Evolutionary conservation across 2,329 filamentous ascomycete species (phyloP).

Genomic region (Bipolaris oryzae): DNA sequence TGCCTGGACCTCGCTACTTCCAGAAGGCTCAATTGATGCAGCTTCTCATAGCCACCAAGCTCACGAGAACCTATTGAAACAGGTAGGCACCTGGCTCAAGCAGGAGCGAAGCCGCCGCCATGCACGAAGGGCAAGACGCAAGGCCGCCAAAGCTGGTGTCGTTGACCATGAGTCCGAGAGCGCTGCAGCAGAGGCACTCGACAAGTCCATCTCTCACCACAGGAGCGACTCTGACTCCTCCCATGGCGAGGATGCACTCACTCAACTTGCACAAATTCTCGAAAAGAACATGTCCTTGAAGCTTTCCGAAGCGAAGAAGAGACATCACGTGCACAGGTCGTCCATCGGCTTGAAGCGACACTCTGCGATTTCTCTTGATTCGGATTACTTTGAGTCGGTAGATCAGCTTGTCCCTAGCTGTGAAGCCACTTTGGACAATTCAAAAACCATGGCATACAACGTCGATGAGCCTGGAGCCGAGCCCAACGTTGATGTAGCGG

Average conservation of each 20-base stretch:
- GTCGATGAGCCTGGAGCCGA: conserved; percentile 62
- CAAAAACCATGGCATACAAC: conserved; percentile 80
- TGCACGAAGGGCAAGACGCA: conserved; percentile 58
- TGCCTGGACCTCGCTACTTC: conserved; percentile 38
- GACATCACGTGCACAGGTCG: conserved; percentile 33
- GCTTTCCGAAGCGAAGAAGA: conserved; percentile 42
- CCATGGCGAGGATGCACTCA: conserved; percentile 71
- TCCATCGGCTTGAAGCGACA: conserved; percentile 49
- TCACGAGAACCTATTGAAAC: conserved; percentile 63
- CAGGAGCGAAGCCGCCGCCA: conserved; percentile 74
- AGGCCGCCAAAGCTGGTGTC: conserved; percentile 53
- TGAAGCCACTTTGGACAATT: conserved; percentile 85
- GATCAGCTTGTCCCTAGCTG: conserved; percentile 83
- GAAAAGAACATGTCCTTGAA: conserved; percentile 65
- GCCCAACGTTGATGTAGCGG: conserved; percentile 52
- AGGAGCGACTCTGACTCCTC: conserved; percentile 65
- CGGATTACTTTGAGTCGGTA: conserved; percentile 78
- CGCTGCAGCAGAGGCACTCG: conserved; percentile 9
- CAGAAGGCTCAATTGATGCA: conserved; percentile 36
- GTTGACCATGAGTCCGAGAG: conserved; percentile 7
- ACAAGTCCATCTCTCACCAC: conserved; percentile 44
- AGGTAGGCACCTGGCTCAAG: conserved; percentile 83
- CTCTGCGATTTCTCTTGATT: conserved; percentile 74
- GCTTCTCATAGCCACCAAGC: conserved; percentile 31
- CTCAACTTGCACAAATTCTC: conserved; percentile 79